Percentiles rank a stretch among this genome's conserved stretches.
phyloP scores from a whole-genome alignment of 1,139 yeast genomes.

The Kodamaea fungicola region DNA sequence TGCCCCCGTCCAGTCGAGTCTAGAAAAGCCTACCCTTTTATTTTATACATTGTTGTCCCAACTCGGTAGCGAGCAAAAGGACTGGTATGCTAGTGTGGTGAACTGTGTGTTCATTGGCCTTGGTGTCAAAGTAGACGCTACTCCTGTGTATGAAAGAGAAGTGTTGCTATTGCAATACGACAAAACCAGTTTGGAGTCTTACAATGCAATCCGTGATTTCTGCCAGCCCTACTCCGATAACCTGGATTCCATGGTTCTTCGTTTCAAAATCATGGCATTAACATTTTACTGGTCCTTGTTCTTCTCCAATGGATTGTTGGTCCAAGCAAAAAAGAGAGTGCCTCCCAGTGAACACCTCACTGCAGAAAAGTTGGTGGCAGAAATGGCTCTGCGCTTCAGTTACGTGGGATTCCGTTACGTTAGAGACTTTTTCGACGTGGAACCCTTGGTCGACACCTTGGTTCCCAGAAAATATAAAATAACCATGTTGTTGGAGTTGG shows the following conservation, averaged over 20 bases:
- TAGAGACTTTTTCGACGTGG: slow-evolving; percentile 10
- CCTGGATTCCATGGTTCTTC: slow-evolving; percentile 24
- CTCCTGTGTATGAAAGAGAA: slow-evolving; percentile 31
- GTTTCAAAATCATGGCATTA: slow-evolving; percentile 21
- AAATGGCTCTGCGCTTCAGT: slow-evolving; percentile 10
- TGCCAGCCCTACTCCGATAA: slow-evolving; percentile 18
- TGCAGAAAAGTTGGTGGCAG: slow-evolving; percentile 9
- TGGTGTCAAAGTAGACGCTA: slow-evolving; percentile 15
- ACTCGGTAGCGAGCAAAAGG: slow-evolving; percentile 13
- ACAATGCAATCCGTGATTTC: slow-evolving; percentile 1
- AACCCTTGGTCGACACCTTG: neutral
- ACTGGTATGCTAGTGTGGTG: slow-evolving; percentile 34
- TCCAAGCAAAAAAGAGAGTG: slow-evolving; percentile 2
- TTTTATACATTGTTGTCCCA: slow-evolving; percentile 17
- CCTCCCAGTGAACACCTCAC: slow-evolving; percentile 9
- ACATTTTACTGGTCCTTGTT: slow-evolving; percentile 22
- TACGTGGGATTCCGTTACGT: slow-evolving; percentile 10
- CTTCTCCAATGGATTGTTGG: slow-evolving; percentile 11
- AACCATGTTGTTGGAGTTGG: slow-evolving; percentile 12
- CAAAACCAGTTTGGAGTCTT: slow-evolving; percentile 9
- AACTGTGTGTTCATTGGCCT: slow-evolving; percentile 31
- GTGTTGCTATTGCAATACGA: slow-evolving; percentile 19
- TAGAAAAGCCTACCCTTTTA: slow-evolving; percentile 11
- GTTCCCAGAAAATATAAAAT: slow-evolving; percentile 9
- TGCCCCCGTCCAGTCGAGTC: slow-evolving; percentile 7